These are phyloP conservation scores for Silene vulgaris DNA, from an alignment of 179 eudicot genomes.

Conservation along the genomic window DNA sequence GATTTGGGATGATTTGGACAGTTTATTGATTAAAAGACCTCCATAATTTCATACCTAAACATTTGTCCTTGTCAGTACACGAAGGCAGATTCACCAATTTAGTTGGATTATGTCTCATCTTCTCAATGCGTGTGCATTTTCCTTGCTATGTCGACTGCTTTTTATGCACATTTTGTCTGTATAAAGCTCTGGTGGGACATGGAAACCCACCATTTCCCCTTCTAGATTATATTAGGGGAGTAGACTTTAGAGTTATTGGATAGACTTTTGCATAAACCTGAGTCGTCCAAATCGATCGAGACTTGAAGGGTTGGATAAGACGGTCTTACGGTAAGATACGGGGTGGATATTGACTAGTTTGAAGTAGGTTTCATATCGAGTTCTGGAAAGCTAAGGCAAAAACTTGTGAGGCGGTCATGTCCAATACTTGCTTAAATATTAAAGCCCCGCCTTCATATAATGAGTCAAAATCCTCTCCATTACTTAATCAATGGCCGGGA, in stretches of 20 bases:
- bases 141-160: constrained; percentile 7
- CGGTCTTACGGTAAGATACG: no score
- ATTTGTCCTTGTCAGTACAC: constrained; percentile 26
- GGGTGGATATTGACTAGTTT: no score
- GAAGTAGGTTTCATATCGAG: no score
- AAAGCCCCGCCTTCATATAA: no score
- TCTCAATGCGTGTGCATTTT: constrained; percentile 14
- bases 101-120: constrained; percentile 25
- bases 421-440: no score
- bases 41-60: constrained; percentile 34
- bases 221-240: constrained; percentile 9
- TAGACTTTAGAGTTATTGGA: not conserved
- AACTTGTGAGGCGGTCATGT: no score
- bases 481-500: no score
- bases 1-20: constrained; percentile 26
- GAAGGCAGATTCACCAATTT: constrained; percentile 19
- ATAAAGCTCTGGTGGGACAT: constrained; percentile 18
- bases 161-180: constrained; percentile 3
- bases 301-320: not conserved
- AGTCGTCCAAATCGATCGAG: not conserved
- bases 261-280: not conserved
- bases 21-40: constrained; percentile 1
- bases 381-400: no score
- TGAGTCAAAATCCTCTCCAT: no score
- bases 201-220: constrained; percentile 14